Base-by-base conservation (phyloP, 1,284 basidiomycete species). In the Mycena sp. region DNA sequence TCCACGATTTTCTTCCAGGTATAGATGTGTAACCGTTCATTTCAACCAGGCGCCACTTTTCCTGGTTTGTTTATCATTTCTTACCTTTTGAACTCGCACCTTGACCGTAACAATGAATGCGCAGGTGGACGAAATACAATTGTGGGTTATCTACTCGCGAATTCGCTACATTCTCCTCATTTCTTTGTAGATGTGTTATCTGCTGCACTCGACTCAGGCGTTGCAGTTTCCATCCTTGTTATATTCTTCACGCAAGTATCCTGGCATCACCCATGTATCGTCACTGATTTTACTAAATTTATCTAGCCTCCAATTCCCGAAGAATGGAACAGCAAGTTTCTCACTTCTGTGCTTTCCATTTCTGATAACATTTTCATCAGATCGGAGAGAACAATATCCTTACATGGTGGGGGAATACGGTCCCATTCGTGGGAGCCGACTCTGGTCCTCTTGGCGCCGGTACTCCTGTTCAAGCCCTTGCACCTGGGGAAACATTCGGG, bases 61-160 rank as follows among this genome's bases (percentile, higher is more conserved):
- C 82, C 0, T 91, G 65, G 65, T 53, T 12, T 16, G 51, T 60
- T 52, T 14, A 35, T 52, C 17, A 11, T 41, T 4, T 10, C 10
- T 29, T 14, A 43, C 7, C 17, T 26, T 26, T 43, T 30, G 25
- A 21, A 17, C 19, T 38, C 9, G 14, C n/a, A 11, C 5, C n/a
- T 37, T 6, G 14, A 44, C 23, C n/a, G 25, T 0, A 35, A 48
- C 19, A n/a, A n/a, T n/a, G n/a, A n/a, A 11, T 3, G 23, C 41
- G 19, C 12, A 60, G 88, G 87, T 92, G 89, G 90, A 82, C 84
- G 23, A 90, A 90, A 76, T 90, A 88, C 75, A 89, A 90, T 71
- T 89, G 83, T 83, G 65, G 56, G 60, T 35, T 10, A 45, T 17
- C 40, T 0, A 38, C 12, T 16, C 25, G 41, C 48, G n/a, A n/a